Evolutionary conservation across 352 stramenopile species (phyloP).

Genomic region (Aphanomyces cochlioides): DNA sequence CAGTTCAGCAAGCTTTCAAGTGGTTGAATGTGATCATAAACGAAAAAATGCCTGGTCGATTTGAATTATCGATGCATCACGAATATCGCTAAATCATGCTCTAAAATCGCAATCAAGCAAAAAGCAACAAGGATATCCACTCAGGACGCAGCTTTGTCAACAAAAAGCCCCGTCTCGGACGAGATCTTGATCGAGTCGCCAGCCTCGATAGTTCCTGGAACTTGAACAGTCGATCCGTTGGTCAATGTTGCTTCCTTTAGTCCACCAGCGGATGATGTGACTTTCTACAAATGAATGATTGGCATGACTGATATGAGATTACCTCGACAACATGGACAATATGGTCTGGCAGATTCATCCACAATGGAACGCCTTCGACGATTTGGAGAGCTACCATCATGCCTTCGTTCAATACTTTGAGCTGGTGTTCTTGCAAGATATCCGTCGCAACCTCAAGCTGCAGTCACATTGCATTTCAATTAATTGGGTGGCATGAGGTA

Average conservation of each 20-base stretch:
- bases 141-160: slow-evolving; percentile 50
- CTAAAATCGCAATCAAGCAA: background rate
- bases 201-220: slow-evolving; percentile 78
- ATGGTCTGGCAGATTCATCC: slow-evolving; percentile 82
- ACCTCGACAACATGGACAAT: slow-evolving; percentile 70
- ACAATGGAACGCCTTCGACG: slow-evolving; percentile 75
- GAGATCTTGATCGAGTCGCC: slow-evolving; percentile 70
- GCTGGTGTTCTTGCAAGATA: slow-evolving; percentile 65
- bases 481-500: background rate
- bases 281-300: background rate
- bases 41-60: too few relatives aligned
- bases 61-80: background rate
- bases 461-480: background rate
- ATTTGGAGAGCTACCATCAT: slow-evolving; percentile 83
- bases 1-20: too few relatives aligned
- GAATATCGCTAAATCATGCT: background rate
- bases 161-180: slow-evolving; percentile 69
- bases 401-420: slow-evolving; percentile 73
- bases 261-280: background rate
- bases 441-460: slow-evolving; percentile 70
- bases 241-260: slow-evolving; percentile 71
- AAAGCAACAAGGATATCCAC: background rate
- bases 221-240: slow-evolving; percentile 77
- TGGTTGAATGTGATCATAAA: too few relatives aligned
- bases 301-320: background rate